Evolutionary conservation across 2,329 filamentous ascomycete genomes (phyloP).

Genomic region (Onygena corvina): DNA sequence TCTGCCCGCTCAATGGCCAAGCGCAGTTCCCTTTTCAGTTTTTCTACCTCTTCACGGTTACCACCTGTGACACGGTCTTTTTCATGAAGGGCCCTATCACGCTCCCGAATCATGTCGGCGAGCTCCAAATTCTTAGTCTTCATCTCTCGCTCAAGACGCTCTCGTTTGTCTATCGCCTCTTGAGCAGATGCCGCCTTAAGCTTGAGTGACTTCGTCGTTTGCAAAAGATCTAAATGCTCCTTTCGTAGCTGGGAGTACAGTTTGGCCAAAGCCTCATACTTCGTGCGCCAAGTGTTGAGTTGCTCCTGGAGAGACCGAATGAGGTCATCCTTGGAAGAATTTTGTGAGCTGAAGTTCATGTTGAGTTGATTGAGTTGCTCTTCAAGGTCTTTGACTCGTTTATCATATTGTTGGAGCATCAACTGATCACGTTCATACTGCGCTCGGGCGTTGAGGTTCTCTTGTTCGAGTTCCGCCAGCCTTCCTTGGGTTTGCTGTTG

Average conservation of each 20-base stretch:
- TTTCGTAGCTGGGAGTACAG: conserved; percentile 91
- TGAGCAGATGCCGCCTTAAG: conserved; percentile 94
- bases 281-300: conserved; percentile 92
- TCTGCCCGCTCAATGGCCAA: conserved; percentile 86
- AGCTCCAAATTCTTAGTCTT: conserved; percentile 99
- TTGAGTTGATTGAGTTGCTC: conserved; percentile 73
- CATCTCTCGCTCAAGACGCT: conserved; percentile 92
- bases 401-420: conserved; percentile 93
- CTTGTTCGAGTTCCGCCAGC: conserved; percentile 87
- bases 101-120: conserved; percentile 95
- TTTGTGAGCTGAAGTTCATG: conserved; percentile 72
- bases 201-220: conserved; percentile 93
- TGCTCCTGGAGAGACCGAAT: conserved; percentile 88
- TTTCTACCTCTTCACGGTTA: conserved; percentile 88
- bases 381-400: conserved; percentile 84
- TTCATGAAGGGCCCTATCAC: conserved; percentile 85
- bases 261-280: conserved; percentile 93
- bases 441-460: conserved; percentile 84
- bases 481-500: conserved; percentile 90
- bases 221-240: conserved; percentile 85
- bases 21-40: conserved; percentile 82
- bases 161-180: conserved; percentile 85
- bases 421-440: conserved; percentile 97
- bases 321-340: conserved; percentile 83
- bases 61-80: conserved; percentile 76